Conservation (phyloP, 2,329 filamentous ascomycete species). For the Pseudocercospora fijiensis region DNA sequence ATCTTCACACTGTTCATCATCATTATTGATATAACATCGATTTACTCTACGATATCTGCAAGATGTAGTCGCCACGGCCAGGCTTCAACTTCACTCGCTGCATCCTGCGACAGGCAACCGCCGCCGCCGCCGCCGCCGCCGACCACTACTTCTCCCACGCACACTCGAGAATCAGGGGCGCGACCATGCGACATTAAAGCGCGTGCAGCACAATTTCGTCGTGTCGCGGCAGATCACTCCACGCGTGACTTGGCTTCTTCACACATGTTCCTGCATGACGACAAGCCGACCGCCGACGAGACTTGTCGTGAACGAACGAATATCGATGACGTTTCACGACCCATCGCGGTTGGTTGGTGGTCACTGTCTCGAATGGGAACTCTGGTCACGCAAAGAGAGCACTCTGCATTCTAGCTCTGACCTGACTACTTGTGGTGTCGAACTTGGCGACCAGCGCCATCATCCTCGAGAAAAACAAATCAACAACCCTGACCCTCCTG, state of each 20-base stretch:
- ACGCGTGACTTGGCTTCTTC: not conserved
- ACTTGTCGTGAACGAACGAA: not conserved
- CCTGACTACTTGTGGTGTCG: too few relatives aligned
- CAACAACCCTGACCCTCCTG: not conserved
- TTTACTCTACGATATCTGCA: not conserved
- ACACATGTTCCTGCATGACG: not conserved
- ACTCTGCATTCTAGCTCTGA: too few relatives aligned
- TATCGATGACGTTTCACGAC: not conserved
- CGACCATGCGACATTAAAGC: not conserved
- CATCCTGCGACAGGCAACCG: not conserved
- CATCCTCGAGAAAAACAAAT: not conserved
- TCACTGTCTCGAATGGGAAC: not conserved
- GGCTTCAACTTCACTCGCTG: not conserved
- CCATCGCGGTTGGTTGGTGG: not conserved
- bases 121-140: not conserved
- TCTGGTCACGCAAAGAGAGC: too few relatives aligned
- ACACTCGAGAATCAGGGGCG: conserved; percentile 9
- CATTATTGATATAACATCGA: not conserved
- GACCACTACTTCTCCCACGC: conserved; percentile 11
- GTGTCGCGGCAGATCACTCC: not conserved
- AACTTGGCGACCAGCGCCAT: not conserved
- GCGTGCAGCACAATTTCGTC: conserved; percentile 1
- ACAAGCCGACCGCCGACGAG: not conserved
- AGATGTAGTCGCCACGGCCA: not conserved
- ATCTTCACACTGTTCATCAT: not conserved